Conservation (phyloP, 768 basidiomycete species). For the Phylloporus rhodoxanthus region DNA sequence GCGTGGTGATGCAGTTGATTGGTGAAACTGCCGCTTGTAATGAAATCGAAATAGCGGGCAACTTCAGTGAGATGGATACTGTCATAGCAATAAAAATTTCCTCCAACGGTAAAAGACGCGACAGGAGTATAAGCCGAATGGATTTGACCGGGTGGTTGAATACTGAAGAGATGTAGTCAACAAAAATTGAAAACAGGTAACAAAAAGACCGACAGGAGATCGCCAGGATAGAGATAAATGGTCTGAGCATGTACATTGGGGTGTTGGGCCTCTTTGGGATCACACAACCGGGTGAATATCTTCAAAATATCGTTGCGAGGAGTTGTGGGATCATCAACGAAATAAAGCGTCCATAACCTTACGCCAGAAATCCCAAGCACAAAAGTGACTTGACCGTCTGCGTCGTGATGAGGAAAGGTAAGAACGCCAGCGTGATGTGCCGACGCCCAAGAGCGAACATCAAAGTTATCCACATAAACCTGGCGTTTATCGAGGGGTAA, state of each 20-base stretch:
- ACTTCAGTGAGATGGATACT: too few species aligned
- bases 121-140: too few species aligned
- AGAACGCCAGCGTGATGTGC: not conserved
- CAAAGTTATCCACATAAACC: not conserved
- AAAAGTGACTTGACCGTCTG: not conserved
- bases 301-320: not conserved
- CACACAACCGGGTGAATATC: not conserved
- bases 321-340: not conserved
- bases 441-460: not conserved
- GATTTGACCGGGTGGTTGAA: too few species aligned
- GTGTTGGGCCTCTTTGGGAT: not conserved
- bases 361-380: too few species aligned
- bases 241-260: not conserved
- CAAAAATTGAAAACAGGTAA: too few species aligned
- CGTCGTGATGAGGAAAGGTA: constrained; percentile 1
- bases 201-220: not conserved
- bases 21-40: too few species aligned
- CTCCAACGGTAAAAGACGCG: too few species aligned
- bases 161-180: too few species aligned
- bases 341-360: constrained; percentile 2
- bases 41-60: too few species aligned
- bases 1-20: too few species aligned
- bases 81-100: too few species aligned
- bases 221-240: not conserved
- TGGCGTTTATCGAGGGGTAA: not conserved